Base-by-base conservation (phyloP, 306 rosid species). In the Sindora glabra region DNA sequence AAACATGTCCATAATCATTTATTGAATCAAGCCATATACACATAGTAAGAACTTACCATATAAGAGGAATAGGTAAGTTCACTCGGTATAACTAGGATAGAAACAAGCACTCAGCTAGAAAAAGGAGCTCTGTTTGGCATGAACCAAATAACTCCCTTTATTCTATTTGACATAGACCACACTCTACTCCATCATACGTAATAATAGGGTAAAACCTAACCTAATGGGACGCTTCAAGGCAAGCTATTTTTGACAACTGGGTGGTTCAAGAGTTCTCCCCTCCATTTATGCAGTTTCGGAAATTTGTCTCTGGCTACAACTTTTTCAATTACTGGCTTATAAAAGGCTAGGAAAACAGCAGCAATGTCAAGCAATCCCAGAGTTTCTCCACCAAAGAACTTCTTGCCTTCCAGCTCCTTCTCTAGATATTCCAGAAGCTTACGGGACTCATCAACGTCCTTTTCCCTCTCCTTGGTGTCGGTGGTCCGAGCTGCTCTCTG, bases 341-440 rank as follows among this genome's bases (percentile, higher is more conserved):
- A 80, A 63, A 22, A 67, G 2, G 77, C 79, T 27, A 83, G 15
- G 42, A 71, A 46, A n/a, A 15, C 56, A 7, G 77, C 82, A 3
- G 64, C 76, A 64, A 87, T 81, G 44, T 87, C 86, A 12, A 79
- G 82, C 37, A 73, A 29, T 7, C 84, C 84, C 26, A 82, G 4
- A 0, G 33, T 70, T 10, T 81, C 72, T 51, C 89, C 95, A 13
- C 86, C 95, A 50, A 87, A 86, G 40, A 73, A 86, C 50, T 53
- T 59, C 44, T 81, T 70, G 21, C 30, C 79, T 33, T 72, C 74
- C 21, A 86, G 57, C 72, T 86, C 88, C 1, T 79, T 62, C 67
- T 86, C 86, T 2, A 83, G 74, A 34, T 67, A 26, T 17, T 71
- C 33, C 6, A 80, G 62, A 44, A 47, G 56, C 58, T 71, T 80